phyloP scores from a whole-genome alignment of 148 eudicot species.

The Rhododendron henanense region DNA sequence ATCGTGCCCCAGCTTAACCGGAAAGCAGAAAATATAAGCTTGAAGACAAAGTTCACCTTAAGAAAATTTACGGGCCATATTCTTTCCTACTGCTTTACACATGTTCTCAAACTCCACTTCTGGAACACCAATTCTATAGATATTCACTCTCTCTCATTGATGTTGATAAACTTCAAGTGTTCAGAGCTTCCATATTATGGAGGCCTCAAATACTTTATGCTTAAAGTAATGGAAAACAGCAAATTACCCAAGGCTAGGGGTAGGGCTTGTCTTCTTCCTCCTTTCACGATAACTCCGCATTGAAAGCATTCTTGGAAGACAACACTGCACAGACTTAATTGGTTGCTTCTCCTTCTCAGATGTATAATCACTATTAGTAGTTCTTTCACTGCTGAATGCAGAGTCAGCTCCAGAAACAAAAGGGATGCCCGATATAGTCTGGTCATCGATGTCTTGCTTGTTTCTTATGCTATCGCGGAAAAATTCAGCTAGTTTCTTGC shows the following conservation, averaged over 20 bases:
- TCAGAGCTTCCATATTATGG: constrained; percentile 8
- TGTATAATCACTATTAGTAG: constrained; percentile 21
- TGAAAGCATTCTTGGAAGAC: constrained; percentile 56
- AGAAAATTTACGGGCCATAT: not conserved
- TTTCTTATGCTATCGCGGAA: constrained; percentile 54
- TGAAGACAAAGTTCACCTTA: constrained; percentile 6
- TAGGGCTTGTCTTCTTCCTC: constrained; percentile 29
- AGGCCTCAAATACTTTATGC: constrained; percentile 8
- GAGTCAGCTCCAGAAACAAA: constrained; percentile 26
- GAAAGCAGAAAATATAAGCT: not conserved
- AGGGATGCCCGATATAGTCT: constrained; percentile 20
- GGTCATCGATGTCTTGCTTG: constrained; percentile 18
- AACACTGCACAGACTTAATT: constrained; percentile 34
- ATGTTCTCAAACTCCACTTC: not conserved
- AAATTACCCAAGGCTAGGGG: constrained; percentile 16
- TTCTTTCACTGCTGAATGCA: constrained; percentile 25
- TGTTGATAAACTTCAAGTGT: not conserved
- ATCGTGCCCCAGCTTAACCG: not conserved
- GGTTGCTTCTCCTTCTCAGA: constrained; percentile 24
- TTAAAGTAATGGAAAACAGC: not conserved
- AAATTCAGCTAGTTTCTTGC: constrained; percentile 49
- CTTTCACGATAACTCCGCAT: constrained; percentile 46
- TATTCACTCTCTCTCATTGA: not conserved
- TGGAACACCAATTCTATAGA: not conserved
- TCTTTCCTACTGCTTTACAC: not conserved